Percentiles rank a stretch among this genome's conserved stretches.
Evolutionary conservation across 176 grass and related monocot species (phyloP).

Genomic region (Saccharum officinarum): DNA sequence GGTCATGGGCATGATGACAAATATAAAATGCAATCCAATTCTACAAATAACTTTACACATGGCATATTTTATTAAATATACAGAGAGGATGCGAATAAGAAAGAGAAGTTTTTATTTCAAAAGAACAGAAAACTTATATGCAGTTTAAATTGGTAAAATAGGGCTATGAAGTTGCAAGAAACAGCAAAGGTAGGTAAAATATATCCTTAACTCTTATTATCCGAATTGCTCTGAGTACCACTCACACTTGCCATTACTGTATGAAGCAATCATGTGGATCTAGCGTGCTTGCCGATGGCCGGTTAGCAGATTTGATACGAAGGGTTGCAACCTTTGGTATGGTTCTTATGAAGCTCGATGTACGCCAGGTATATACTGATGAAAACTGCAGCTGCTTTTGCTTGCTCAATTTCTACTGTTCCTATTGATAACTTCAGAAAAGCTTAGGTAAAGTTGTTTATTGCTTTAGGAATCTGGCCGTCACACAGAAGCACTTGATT

Average conservation of each 20-base stretch:
- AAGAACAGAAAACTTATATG: not conserved
- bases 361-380: conserved; percentile 62
- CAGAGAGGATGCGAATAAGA: not conserved
- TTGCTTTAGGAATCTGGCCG: conserved; percentile 66
- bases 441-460: conserved; percentile 2
- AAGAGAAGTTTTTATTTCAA: not conserved
- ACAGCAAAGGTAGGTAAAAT: not conserved
- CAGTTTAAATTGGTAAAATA: not conserved
- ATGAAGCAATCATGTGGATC: conserved; percentile 89
- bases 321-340: conserved; percentile 88
- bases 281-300: conserved; percentile 73
- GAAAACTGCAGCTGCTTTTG: not conserved
- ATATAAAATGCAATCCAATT: not conserved
- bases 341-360: conserved; percentile 89
- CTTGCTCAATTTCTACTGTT: conserved; percentile 3
- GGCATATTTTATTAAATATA: not conserved
- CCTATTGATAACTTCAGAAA: not conserved
- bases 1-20: not conserved
- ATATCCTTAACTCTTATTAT: not conserved
- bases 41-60: not conserved
- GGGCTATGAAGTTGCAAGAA: not conserved
- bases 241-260: conserved; percentile 19
- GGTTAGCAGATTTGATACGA: conserved; percentile 90
- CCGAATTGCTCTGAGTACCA: not conserved
- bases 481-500: conserved; percentile 88